Conservation (phyloP, 2,329 filamentous ascomycete genomes). For the Pezicula rhizophila region DNA sequence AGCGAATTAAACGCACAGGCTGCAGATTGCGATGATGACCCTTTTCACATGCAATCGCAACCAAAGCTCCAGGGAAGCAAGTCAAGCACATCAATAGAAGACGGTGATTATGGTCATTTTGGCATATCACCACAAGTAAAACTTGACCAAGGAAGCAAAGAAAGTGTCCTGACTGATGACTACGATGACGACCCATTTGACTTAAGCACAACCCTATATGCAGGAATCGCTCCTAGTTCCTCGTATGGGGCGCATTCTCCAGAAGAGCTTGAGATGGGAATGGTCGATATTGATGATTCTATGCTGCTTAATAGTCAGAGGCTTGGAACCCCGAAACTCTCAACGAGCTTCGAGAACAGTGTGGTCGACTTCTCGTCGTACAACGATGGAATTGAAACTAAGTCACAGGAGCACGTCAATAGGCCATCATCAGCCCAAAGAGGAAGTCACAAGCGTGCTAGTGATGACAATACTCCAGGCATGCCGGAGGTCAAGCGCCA, state of each 20-base stretch:
- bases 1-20: too few species aligned
- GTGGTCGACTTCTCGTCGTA: constrained; percentile 21
- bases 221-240: not conserved
- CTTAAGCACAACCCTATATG: not conserved
- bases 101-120: too few species aligned
- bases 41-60: too few species aligned
- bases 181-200: constrained; percentile 3
- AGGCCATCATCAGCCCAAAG: not conserved
- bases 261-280: constrained; percentile 18
- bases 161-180: constrained; percentile 7
- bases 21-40: too few species aligned
- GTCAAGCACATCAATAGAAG: too few species aligned
- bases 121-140: too few species aligned
- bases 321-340: constrained; percentile 8
- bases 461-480: constrained; percentile 1
- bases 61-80: too few species aligned
- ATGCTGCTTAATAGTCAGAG: constrained; percentile 1
- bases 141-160: too few species aligned
- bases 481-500: constrained; percentile 13
- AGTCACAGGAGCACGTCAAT: constrained; percentile 8
- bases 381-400: constrained; percentile 4
- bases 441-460: not conserved
- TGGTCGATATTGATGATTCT: constrained; percentile 20
- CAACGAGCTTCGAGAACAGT: constrained; percentile 18
- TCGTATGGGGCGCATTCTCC: constrained; percentile 6